Evolutionary conservation across 2,329 filamentous ascomycete species (phyloP), one percentile per base, ranked within the genome.

Genomic region (Aspergillus texensis): DNA sequence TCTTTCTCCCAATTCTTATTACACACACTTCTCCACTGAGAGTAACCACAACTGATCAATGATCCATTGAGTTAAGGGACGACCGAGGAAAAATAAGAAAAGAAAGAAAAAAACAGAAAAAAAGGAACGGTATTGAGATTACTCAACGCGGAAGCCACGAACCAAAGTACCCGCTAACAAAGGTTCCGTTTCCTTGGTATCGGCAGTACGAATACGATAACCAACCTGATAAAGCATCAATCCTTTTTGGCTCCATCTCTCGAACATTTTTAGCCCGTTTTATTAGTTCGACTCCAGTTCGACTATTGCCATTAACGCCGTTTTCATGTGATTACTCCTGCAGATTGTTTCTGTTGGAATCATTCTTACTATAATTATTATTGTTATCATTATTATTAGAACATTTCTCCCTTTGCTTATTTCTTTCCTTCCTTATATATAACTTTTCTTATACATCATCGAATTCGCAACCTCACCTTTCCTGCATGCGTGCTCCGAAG

Each of bases 171-270:
- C 32, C 14, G 32, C 45, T 39, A 14, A 24, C 14, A 30, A 39
- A 16, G 11, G n/a, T 54, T 54, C 52, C 30, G 19, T 16, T 24
- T 48, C 41, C 34, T 48, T 39, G 52, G 52, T 55, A 36, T 60
- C 34, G 19, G 10, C 24, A 12, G 52, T 60, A 63, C 61, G 61
- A 63, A 63, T 63, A 63, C 61, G 61, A 55, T 55, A 60, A 28
- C 46, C 26, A 60, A 41, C 24, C 53, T 34, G 50, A 53, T 30
- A 53, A 39, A 46, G 36, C 61, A 52, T 55, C 57, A 60, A 34
- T 32, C 48, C 21, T 36, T 54, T 32, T 34, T 4, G 46, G 46
- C 48, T 55, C 32, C 41, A 57, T 50, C 57, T 60, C 57, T 55
- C 46, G 19, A 32, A 60, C 57, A 62, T 50, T 34, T 36, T 57